Conservation (phyloP, 2,329 filamentous ascomycete species). For the Claviceps maximensis region DNA sequence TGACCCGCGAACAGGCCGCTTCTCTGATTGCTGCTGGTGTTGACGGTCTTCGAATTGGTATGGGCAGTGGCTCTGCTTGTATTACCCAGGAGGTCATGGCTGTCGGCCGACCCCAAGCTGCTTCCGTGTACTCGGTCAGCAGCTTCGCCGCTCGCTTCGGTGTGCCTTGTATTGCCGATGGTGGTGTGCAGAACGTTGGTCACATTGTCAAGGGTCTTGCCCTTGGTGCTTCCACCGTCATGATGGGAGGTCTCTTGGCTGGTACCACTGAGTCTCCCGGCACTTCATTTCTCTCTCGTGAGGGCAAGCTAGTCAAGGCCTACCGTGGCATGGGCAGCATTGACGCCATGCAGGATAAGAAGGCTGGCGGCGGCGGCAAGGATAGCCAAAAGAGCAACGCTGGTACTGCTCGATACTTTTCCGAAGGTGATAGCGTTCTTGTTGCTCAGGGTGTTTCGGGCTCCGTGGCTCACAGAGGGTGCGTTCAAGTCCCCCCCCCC, state of each 20-base stretch:
- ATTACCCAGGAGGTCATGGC: conserved; percentile 99
- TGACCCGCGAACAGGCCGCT: conserved; percentile 93
- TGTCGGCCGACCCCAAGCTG: conserved; percentile 89
- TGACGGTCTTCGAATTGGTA: conserved; percentile 93
- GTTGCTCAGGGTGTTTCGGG: conserved; percentile 96
- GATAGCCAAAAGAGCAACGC: conserved; percentile 75
- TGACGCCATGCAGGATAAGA: conserved; percentile 99
- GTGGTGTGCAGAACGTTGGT: conserved; percentile 94
- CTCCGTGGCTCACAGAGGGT: conserved; percentile 63
- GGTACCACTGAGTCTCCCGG: conserved; percentile 96
- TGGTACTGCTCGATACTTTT: conserved; percentile 95
- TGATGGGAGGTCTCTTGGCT: conserved; percentile 98
- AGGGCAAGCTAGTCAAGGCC: conserved; percentile 96
- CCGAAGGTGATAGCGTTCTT: conserved; percentile 84
- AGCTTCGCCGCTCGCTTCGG: conserved; percentile 85
- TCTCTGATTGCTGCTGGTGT: conserved; percentile 83
- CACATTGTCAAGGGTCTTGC: conserved; percentile 98
- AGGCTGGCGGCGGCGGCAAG: conserved; percentile 63
- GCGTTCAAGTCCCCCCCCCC: conserved; percentile 10
- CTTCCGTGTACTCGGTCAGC: conserved; percentile 80
- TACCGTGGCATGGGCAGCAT: conserved; percentile 99
- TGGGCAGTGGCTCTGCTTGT: conserved; percentile 95
- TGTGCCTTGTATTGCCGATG: conserved; percentile 94
- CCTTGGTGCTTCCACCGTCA: conserved; percentile 86
- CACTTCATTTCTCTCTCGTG: conserved; percentile 88